These are phyloP conservation scores for Senna tora DNA, from an alignment of 306 rosid species.

Conservation along the genomic window DNA sequence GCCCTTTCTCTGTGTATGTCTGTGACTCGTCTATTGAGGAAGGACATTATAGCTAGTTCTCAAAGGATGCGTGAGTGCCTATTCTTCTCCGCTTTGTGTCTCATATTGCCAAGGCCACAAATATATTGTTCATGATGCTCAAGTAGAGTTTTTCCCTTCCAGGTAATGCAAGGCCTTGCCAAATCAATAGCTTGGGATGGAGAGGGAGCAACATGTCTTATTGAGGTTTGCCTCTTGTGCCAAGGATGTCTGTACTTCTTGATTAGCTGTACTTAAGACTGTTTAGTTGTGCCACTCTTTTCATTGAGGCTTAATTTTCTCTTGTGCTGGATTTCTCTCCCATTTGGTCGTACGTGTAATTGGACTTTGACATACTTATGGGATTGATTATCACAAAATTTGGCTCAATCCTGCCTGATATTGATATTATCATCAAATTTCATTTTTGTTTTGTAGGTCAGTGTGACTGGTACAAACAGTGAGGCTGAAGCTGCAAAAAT, in stretches of 20 bases:
- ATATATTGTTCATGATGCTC: constrained; percentile 26
- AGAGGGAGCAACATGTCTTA: constrained; percentile 97
- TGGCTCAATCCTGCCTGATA: background rate
- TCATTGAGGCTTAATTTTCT: background rate
- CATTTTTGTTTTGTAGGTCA: constrained; percentile 56
- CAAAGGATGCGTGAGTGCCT: constrained; percentile 19
- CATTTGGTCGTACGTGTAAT: constrained; percentile 21
- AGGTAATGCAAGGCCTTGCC: constrained; percentile 99
- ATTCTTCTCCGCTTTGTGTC: constrained; percentile 16
- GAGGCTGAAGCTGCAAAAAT: constrained; percentile 90
- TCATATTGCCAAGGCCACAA: constrained; percentile 7
- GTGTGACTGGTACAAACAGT: constrained; percentile 69
- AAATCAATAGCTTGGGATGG: constrained; percentile 99
- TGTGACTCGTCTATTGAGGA: background rate
- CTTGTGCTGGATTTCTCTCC: constrained; percentile 21
- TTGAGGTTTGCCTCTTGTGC: constrained; percentile 68
- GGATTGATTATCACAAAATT: constrained; percentile 21
- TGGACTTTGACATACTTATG: constrained; percentile 15
- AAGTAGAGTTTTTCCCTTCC: constrained; percentile 30
- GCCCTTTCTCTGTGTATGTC: background rate
- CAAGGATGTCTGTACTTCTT: constrained; percentile 26
- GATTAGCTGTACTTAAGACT: background rate
- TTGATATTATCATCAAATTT: constrained; percentile 21
- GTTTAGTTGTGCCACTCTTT: constrained; percentile 8
- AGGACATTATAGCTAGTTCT: background rate